A percentile compares a stretch with the other conserved stretches of the same genome.
Conservation (phyloP, 352 stramenopile genomes). For the Globisporangium takayamanum region DNA sequence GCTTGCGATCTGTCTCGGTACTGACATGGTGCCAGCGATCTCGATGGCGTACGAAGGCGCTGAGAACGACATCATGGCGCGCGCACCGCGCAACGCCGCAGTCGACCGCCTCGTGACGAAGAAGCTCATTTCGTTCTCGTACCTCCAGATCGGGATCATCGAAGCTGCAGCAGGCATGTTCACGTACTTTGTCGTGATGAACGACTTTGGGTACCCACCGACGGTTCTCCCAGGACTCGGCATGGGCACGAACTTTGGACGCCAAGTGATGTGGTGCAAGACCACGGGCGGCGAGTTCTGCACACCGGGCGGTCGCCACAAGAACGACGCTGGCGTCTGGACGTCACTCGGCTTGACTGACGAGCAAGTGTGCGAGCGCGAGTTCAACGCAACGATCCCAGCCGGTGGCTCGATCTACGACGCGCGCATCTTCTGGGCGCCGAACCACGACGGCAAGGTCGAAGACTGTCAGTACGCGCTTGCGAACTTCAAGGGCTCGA, state of each 20-base stretch:
- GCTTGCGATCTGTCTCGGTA: conserved; percentile 87
- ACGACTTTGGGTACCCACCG: conserved; percentile 83
- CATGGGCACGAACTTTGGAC: conserved; percentile 46
- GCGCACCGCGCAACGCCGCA: conserved; percentile 66
- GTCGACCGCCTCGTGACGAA: conserved; percentile 84
- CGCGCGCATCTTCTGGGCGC: conserved; percentile 53
- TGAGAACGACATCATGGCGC: conserved; percentile 86
- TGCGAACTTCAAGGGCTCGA: conserved; percentile 41
- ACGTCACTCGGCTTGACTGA: conserved; percentile 16
- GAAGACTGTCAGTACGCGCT: conserved; percentile 54
- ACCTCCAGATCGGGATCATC: conserved; percentile 87
- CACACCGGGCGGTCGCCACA: conserved; percentile 24
- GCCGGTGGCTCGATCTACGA: conserved; percentile 22
- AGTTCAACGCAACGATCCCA: conserved; percentile 27
- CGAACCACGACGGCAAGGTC: conserved; percentile 37
- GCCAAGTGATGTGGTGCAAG: conserved; percentile 73
- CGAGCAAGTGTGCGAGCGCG: conserved; percentile 14
- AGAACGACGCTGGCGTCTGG: conserved; percentile 13
- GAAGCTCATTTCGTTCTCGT: conserved; percentile 88
- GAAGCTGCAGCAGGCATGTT: conserved; percentile 85
- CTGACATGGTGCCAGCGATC: conserved; percentile 90
- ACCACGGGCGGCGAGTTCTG: conserved; percentile 56
- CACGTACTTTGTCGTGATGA: conserved; percentile 83
- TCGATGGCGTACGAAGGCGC: conserved; percentile 89
- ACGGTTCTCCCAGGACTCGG: conserved; percentile 51